Conservation (phyloP, 2,329 filamentous ascomycete species). For the Teratosphaeria epicoccoides region DNA sequence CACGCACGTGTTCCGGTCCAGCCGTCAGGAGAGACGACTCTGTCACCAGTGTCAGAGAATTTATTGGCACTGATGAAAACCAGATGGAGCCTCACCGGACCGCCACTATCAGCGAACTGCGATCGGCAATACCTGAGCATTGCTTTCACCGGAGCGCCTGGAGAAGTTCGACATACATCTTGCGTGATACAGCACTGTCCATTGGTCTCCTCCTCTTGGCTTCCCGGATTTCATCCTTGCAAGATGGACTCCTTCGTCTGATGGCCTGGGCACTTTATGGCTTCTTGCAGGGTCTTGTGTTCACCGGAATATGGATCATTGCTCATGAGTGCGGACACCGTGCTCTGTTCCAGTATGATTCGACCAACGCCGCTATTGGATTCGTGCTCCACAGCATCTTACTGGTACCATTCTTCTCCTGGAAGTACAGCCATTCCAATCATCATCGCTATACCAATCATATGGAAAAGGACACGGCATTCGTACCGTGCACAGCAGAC, state of each 20-base stretch:
- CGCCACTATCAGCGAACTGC: background rate
- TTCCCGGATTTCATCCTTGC: background rate
- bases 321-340: conserved; percentile 63
- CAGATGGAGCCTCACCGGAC: background rate
- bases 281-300: conserved; percentile 54
- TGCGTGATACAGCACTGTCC: background rate
- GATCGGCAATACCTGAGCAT: background rate
- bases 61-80: background rate
- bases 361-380: conserved; percentile 51
- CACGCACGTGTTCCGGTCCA: background rate
- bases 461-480: conserved; percentile 26
- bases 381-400: conserved; percentile 56
- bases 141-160: background rate
- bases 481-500: conserved; percentile 24
- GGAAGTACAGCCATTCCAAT: conserved; percentile 59
- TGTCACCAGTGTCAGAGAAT: background rate
- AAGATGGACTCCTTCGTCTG: background rate
- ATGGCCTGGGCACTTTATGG: conserved; percentile 36
- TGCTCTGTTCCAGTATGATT: conserved; percentile 49
- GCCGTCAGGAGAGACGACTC: background rate
- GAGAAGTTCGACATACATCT: background rate
- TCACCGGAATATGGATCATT: conserved; percentile 60
- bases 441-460: conserved; percentile 54
- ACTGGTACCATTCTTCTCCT: conserved; percentile 61
- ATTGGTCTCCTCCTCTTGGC: background rate